Percentiles rank a stretch among this genome's conserved stretches.
These are phyloP conservation scores for Pascua sp. DNA, from an alignment of 1,284 basidiomycete species.

Conservation along the genomic window DNA sequence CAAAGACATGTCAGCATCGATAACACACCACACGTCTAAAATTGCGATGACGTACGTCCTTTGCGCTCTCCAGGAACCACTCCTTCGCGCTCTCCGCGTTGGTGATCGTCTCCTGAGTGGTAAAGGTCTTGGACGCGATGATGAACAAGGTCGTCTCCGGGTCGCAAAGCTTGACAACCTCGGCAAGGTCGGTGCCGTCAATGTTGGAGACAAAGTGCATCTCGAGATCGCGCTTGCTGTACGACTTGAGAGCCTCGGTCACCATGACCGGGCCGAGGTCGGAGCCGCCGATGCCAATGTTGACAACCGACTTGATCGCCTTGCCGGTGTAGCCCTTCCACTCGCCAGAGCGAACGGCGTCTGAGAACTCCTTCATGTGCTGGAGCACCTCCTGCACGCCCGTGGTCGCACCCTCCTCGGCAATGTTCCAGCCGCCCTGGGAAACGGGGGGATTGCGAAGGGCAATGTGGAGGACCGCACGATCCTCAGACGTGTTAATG, in stretches of 20 bases:
- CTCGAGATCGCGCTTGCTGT: slow-evolving; percentile 82
- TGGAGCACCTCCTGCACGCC: slow-evolving; percentile 80
- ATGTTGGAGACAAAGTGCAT: slow-evolving; percentile 96
- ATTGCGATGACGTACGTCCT: slow-evolving; percentile 56
- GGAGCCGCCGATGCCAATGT: slow-evolving; percentile 98
- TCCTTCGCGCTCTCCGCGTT: slow-evolving; percentile 90
- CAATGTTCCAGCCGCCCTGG: slow-evolving; percentile 62
- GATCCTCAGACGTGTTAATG: slow-evolving; percentile 97
- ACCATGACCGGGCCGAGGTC: slow-evolving; percentile 99
- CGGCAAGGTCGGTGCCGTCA: slow-evolving; percentile 94
- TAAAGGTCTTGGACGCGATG: slow-evolving; percentile 97
- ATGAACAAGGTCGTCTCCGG: slow-evolving; percentile 96
- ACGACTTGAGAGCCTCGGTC: slow-evolving; percentile 91
- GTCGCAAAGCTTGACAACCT: slow-evolving; percentile 76
- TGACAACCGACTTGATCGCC: slow-evolving; percentile 88
- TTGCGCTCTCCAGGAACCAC: slow-evolving; percentile 86
- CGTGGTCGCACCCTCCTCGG: slow-evolving; percentile 69
- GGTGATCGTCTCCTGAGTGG: slow-evolving; percentile 98
- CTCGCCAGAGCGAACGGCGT: slow-evolving; percentile 74
- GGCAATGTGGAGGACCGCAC: slow-evolving; percentile 92
- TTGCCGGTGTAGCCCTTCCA: slow-evolving; percentile 99
- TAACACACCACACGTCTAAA: not conserved
- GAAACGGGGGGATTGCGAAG: slow-evolving; percentile 67
- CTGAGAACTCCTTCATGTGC: slow-evolving; percentile 88
- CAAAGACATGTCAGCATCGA: not conserved